phyloP scores from a whole-genome alignment of 257 asterid species.

The Datura wrightii region DNA sequence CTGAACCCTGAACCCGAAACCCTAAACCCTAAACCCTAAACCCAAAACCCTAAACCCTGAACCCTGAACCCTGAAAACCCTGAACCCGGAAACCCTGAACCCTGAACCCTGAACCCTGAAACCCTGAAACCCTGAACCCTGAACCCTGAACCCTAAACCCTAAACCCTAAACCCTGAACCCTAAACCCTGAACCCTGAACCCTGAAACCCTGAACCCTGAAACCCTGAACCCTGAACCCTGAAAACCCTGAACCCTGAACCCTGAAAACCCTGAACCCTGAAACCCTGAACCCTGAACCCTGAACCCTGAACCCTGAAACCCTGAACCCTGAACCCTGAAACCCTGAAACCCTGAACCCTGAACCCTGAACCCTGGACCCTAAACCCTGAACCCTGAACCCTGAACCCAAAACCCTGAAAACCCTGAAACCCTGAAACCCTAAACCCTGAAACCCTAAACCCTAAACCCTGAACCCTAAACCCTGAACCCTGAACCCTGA shows the following conservation, averaged over 20 bases:
- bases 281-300: constrained; percentile 33
- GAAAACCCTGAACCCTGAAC: constrained; percentile 22
- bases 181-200: constrained; percentile 20
- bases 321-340: no score
- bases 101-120: background rate
- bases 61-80: no score
- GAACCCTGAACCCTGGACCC: constrained; percentile 12
- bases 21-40: constrained; percentile 31
- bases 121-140: constrained; percentile 33
- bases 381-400: constrained; percentile 15
- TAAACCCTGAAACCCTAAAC: constrained; percentile 34
- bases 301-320: constrained; percentile 16
- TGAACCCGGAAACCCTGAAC: no score
- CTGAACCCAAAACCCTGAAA: constrained; percentile 32
- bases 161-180: constrained; percentile 31
- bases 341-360: background rate
- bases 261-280: background rate
- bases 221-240: constrained; percentile 1
- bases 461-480: constrained; percentile 28
- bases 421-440: constrained; percentile 34
- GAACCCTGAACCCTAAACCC: constrained; percentile 30
- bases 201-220: constrained; percentile 23
- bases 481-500: no score
- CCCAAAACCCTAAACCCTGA: background rate
- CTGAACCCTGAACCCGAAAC: constrained; percentile 30